Evolutionary conservation across 345 rosid genomes (phyloP), one percentile per base, ranked within the genome.

Genomic region (Citrus mangshanensis): DNA sequence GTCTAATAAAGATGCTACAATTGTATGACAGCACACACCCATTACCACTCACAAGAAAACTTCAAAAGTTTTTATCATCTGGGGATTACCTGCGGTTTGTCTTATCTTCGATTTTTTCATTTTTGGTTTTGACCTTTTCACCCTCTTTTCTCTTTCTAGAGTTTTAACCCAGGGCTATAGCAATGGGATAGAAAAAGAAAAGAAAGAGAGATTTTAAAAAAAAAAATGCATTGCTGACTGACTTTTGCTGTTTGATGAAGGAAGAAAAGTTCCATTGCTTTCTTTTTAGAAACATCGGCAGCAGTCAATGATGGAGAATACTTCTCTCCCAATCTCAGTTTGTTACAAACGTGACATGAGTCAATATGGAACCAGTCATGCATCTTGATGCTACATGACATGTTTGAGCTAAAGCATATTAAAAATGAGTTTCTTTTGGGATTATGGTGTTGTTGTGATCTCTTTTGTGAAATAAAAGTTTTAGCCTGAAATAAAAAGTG

Each of bases 21-120:
- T 22, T 67, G 73, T 67, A 51, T 76, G 72, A 76, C 79, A 67
- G 73, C 58, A 18, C 58, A 54, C 58, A 54, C 58, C 73, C 65
- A 68, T 77, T 68, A 37, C 79, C 73, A 25, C 38, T 32, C 21
- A 24, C 42, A 40, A 28, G 25, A 19, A 24, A 18, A 51, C 25
- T 54, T 30, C 25, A 55, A 77, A 54, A 4, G 6, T 5, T 22
- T 46, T 28, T 28, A 4, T 16, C 22, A 25, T 76, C 9, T 76
- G 21, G 64, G 37, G 25, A 54, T 67, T 54, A 66, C 64, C 72
- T 65, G 63, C 62, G 37, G 55, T 76, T 76, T 67, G 64, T 67
- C 65, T 35, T 35, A 32, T 64, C 61, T 76, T 22, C 9, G 9
- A 14, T 10, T 18, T 34, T 32, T 65, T 22, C 58, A 54, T 49